phyloP scores from a whole-genome alignment of 176 grass and related monocot genomes.

The Oryza glaberrima region DNA sequence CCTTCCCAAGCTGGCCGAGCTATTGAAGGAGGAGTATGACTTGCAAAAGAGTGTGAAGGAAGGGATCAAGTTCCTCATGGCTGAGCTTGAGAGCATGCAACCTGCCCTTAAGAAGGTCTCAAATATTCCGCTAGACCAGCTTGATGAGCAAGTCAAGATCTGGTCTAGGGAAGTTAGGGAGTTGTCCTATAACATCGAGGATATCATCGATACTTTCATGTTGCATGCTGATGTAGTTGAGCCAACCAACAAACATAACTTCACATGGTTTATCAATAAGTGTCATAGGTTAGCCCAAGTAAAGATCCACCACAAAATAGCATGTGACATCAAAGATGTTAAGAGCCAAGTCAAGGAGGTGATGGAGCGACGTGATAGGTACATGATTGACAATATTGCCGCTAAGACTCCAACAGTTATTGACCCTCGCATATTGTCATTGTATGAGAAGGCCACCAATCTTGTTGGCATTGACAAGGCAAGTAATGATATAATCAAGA shows the following conservation, averaged over 20 bases:
- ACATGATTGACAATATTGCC: not conserved
- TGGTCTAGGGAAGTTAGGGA: not conserved
- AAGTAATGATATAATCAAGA: not conserved
- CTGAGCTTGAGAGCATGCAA: constrained; percentile 2
- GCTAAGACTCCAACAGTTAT: not conserved
- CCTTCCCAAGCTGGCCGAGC: not conserved
- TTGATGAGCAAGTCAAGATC: not conserved
- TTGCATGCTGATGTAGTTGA: not conserved
- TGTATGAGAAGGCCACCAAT: not conserved
- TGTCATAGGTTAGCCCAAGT: not conserved
- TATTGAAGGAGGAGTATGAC: not conserved
- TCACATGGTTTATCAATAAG: not conserved
- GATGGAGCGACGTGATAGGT: not conserved
- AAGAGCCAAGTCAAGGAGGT: not conserved
- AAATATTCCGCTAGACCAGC: not conserved
- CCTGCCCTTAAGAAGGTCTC: not conserved
- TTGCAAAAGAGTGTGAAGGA: not conserved
- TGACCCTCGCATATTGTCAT: not conserved
- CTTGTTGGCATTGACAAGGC: not conserved
- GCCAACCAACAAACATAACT: not conserved
- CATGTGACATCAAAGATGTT: not conserved
- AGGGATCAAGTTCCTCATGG: not conserved
- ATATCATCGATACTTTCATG: constrained; percentile 3
- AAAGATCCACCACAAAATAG: not conserved
- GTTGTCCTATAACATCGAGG: constrained; percentile 24